phyloP scores from a whole-genome alignment of 495 filamentous ascomycete genomes.

The Daldinia childiae region DNA sequence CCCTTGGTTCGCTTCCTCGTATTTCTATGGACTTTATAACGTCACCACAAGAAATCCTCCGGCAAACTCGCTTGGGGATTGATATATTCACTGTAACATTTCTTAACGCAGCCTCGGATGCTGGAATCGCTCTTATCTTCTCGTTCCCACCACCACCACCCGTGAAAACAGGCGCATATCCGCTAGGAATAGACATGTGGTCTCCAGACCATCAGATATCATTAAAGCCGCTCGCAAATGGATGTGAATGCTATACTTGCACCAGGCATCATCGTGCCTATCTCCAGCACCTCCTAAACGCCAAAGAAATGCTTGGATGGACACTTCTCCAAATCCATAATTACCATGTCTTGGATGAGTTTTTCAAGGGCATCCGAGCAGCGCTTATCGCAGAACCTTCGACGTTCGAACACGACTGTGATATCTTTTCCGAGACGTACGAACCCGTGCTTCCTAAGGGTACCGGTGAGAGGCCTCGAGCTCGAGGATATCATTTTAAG shows the following conservation, averaged over 20 bases:
- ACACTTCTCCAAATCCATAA: constrained; percentile 93
- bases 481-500: constrained; percentile 87
- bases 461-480: constrained; percentile 79
- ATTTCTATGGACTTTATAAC: constrained; percentile 73
- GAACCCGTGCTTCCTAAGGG: constrained; percentile 73
- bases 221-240: constrained; percentile 63
- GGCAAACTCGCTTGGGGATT: constrained; percentile 75
- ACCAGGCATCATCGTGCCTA: constrained; percentile 84
- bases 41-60: constrained; percentile 78
- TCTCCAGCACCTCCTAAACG: constrained; percentile 82
- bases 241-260: constrained; percentile 87
- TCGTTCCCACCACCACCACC: constrained; percentile 65
- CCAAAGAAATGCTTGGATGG: constrained; percentile 97
- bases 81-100: constrained; percentile 84
- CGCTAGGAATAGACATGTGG: constrained; percentile 84
- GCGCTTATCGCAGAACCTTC: constrained; percentile 59
- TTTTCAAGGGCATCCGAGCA: constrained; percentile 75
- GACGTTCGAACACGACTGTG: constrained; percentile 69
- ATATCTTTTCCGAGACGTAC: constrained; percentile 69
- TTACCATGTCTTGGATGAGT: constrained; percentile 71
- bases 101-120: constrained; percentile 76
- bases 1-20: constrained; percentile 68
- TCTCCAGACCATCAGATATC: constrained; percentile 62
- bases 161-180: constrained; percentile 30
- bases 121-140: constrained; percentile 86